Evolutionary conservation across 768 basidiomycete genomes (phyloP).

Genomic region (Leccinum pellstonianum): DNA sequence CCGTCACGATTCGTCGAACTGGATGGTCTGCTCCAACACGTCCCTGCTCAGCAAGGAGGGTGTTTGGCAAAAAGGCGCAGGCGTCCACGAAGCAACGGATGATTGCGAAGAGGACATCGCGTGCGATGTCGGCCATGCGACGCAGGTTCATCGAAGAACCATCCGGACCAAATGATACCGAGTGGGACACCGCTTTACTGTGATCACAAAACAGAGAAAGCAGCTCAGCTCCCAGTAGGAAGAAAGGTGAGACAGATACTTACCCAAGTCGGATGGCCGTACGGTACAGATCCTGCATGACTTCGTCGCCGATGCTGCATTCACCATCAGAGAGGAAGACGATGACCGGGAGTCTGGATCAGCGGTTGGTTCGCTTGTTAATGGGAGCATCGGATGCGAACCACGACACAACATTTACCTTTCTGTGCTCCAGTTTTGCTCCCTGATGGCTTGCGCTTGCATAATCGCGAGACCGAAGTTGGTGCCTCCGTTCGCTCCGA

Average conservation of each 20-base stretch:
- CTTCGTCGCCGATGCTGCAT: slow-evolving; percentile 37
- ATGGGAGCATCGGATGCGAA: neutral
- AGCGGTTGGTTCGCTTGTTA: neutral
- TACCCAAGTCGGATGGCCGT: slow-evolving; percentile 47
- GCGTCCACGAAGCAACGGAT: no score
- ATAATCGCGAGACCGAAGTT: slow-evolving; percentile 43
- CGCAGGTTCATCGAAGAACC: slow-evolving; percentile 30
- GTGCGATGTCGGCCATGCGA: slow-evolving; percentile 52
- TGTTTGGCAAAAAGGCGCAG: no score
- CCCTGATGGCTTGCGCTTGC: slow-evolving; percentile 39
- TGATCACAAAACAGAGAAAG: neutral
- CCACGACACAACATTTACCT: slow-evolving; percentile 31
- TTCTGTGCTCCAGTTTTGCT: slow-evolving; percentile 49
- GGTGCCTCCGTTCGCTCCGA: slow-evolving; percentile 38
- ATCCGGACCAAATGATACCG: slow-evolving; percentile 53
- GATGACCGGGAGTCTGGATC: slow-evolving; percentile 29
- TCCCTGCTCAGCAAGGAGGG: no score
- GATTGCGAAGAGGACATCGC: slow-evolving; percentile 23
- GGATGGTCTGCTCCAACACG: no score
- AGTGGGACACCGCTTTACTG: slow-evolving; percentile 56
- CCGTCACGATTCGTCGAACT: no score
- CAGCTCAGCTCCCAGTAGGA: neutral
- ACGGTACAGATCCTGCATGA: slow-evolving; percentile 42
- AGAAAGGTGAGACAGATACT: neutral
- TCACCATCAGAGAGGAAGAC: slow-evolving; percentile 50